A percentile compares a stretch with the other conserved stretches of the same genome.
These are phyloP conservation scores for Xylariaceae sp. DNA, from an alignment of 2,329 filamentous ascomycete species.

Conservation along the genomic window DNA sequence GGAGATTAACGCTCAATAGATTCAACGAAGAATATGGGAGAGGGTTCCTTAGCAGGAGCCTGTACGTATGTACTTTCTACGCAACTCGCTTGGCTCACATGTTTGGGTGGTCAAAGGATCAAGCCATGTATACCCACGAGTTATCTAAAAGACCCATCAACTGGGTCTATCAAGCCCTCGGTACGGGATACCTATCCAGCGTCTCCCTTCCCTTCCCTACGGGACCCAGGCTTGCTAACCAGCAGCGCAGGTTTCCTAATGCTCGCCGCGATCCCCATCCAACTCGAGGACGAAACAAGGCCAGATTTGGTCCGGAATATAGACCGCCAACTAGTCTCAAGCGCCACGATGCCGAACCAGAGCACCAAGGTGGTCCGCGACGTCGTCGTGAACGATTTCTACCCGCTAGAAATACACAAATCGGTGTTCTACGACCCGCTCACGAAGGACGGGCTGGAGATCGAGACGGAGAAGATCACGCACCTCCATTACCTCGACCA, in stretches of 20 bases:
- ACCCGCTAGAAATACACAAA: background rate
- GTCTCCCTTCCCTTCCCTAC: too few relatives aligned
- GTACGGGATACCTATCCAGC: background rate
- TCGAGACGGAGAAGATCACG: background rate
- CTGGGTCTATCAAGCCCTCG: constrained; percentile 7
- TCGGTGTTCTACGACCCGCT: background rate
- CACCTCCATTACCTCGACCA: constrained; percentile 9
- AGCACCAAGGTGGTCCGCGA: too few relatives aligned
- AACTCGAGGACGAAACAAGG: background rate
- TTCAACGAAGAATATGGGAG: background rate
- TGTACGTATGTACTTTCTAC: background rate
- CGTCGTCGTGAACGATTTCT: background rate
- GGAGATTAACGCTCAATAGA: background rate
- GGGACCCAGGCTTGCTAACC: background rate
- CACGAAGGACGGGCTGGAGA: background rate
- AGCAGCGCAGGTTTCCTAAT: constrained; percentile 14
- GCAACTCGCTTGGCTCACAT: background rate
- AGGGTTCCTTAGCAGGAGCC: background rate
- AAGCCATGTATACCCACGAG: background rate
- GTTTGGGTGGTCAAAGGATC: background rate
- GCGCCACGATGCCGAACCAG: background rate
- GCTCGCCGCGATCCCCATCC: constrained; percentile 7
- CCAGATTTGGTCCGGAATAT: background rate
- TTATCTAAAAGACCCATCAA: background rate
- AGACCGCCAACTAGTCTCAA: background rate